Conservation (phyloP, 129 eudicot genomes). For the Helianthus tuberosus region DNA sequence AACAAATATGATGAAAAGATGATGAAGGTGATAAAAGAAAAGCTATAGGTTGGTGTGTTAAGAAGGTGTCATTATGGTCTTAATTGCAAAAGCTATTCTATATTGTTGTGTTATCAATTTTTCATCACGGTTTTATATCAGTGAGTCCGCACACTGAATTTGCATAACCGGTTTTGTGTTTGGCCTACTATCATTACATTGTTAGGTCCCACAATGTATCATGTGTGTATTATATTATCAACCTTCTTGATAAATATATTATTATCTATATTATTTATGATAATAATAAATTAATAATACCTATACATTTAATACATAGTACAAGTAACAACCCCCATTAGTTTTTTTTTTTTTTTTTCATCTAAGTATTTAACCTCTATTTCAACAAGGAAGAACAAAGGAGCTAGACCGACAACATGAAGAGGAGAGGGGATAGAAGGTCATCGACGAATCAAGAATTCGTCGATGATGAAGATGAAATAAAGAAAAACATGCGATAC, state of each 20-base stretch:
- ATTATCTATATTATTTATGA: background rate
- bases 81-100: background rate
- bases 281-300: conserved; percentile 12
- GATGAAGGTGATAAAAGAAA: conserved; percentile 21
- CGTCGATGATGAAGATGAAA: background rate
- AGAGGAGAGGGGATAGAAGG: background rate
- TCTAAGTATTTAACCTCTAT: background rate
- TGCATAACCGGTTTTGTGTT: conserved; percentile 26
- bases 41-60: conserved; percentile 20
- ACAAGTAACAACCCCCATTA: background rate
- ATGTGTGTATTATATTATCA: background rate
- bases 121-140: background rate
- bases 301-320: background rate
- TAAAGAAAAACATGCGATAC: too few relatives aligned
- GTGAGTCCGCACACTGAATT: conserved; percentile 33
- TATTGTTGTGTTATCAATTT: background rate
- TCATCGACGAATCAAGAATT: background rate
- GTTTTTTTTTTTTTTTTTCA: background rate
- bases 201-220: conserved; percentile 7
- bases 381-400: background rate
- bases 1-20: conserved; percentile 19
- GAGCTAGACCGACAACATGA: background rate
- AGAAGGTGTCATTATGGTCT: background rate
- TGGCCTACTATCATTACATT: conserved; percentile 31
- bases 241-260: background rate